Evolutionary conservation across 768 basidiomycete species (phyloP), one percentile per base, ranked within the genome.

Genomic region (Lactifluus piperatus): DNA sequence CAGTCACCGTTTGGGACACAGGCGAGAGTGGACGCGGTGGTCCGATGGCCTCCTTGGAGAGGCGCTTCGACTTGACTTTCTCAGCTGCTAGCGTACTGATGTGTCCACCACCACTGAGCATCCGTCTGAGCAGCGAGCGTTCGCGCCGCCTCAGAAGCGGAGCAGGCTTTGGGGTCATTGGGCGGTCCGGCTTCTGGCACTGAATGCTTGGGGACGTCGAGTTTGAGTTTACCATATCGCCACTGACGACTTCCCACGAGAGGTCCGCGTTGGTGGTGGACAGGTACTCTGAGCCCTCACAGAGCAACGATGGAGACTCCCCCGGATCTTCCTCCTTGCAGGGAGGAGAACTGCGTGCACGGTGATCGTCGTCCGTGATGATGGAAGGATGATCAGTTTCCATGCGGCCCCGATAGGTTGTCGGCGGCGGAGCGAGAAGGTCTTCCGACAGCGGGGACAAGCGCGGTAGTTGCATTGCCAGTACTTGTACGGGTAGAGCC

Each of bases 61-160:
- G 47, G 29, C 34, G 36, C 49, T 47, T 56, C 18, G 34, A 24
- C 11, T 41, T 51, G 34, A 51, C 34, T 18, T 32, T 51, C 26
- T 49, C 53, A n/a, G 20, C 39, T 34, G 22, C 30, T 13, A 29
- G 24, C 16, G 13, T 20, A 20, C 37, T 44, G 34, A 22, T 14
- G 5, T 22, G 29, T 18, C 55, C 41, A 13, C 13, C 27, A 16
- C 44, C 24, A 11, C 50, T 44, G 4, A 61, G 49, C 10, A 61
- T 43, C n/a, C 60, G 44, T 46, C 50, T 54, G 29, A 61, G 54
- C 18, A 61, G 30, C 22, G 60, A 61, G 36, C 54, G 54, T 44
- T 61, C 54, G 22, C 49, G 60, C 54, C 60, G 60, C 36, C 60
- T 56, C 11, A 61, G 43, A 18, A 61, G 60, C 32, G 49, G 60